A percentile compares a stretch with the other conserved stretches of the same genome.
phyloP scores from a whole-genome alignment of 345 rosid genomes.

The Populus euphratica region DNA sequence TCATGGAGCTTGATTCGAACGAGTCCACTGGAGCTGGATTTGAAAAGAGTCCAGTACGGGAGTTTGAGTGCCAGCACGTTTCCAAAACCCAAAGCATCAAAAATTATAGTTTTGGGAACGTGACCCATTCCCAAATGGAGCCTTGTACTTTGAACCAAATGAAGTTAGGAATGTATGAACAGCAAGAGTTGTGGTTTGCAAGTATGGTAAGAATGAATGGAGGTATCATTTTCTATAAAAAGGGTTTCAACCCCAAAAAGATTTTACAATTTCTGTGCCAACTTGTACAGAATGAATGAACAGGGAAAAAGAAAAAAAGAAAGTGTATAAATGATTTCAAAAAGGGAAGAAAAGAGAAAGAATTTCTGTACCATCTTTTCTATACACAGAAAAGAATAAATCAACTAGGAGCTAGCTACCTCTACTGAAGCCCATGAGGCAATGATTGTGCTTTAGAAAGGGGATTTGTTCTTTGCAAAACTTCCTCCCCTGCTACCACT shows the following conservation, averaged over 20 bases:
- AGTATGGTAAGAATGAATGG: not conserved
- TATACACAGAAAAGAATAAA: slow-evolving; percentile 68
- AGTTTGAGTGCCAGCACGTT: too few species aligned
- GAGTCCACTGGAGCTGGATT: too few species aligned
- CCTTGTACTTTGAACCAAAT: too few species aligned
- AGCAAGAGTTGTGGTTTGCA: too few species aligned
- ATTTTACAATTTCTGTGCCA: slow-evolving; percentile 17
- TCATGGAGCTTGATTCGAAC: too few species aligned
- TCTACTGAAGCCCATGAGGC: slow-evolving; percentile 15
- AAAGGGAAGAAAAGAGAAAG: slow-evolving; percentile 22
- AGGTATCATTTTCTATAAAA: slow-evolving; percentile 9
- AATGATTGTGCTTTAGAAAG: slow-evolving; percentile 2
- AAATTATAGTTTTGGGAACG: too few species aligned
- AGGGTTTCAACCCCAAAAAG: slow-evolving; percentile 25
- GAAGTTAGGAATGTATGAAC: too few species aligned
- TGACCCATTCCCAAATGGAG: too few species aligned
- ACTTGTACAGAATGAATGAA: slow-evolving; percentile 11
- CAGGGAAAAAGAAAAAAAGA: not conserved
- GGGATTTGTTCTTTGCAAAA: slow-evolving; percentile 15
- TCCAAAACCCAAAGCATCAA: too few species aligned
- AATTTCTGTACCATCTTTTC: slow-evolving; percentile 42
- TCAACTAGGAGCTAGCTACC: slow-evolving; percentile 19
- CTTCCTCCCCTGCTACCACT: not conserved
- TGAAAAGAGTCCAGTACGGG: too few species aligned
- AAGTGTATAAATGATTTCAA: slow-evolving; percentile 10